Evolutionary conservation across 2,329 filamentous ascomycete genomes (phyloP), one percentile per base, ranked within the genome.

Genomic region (Colletotrichum truncatum): DNA sequence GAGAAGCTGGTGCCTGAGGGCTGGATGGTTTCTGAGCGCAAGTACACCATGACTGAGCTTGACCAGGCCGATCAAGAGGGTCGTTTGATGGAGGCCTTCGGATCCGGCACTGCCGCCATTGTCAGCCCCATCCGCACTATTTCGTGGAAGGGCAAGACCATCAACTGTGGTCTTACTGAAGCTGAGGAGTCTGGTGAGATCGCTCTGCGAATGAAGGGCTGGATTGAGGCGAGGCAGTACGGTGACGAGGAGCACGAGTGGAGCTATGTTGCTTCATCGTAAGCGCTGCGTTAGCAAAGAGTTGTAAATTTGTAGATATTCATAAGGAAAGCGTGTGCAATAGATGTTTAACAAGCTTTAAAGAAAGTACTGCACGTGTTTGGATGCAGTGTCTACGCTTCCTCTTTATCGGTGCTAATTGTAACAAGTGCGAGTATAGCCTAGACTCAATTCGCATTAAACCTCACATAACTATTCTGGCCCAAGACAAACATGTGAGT

Each of bases 181-280:
- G 84, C 88, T 49, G 87, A 97, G 79, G 95, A 99, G 83, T 94
- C 93, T 10, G 96, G 96, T 43, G 91, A 94, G 74, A 85, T 98
- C 73, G 91, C 96, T 9, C 81, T 89, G 73, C 88, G 87, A 79
- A 94, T 99, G 91, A 97, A 97, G 88, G 88, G 91, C 73, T 99
- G 96, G 96, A 98, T 99, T 68, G 94, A 97, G 83, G 91, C 83
- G 26, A 94, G 97, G 71, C 95, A 98, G 82, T 98, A 98, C 76
- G 96, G 96, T 68, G 94, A 98, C 69, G 92, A 95, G 79, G 88
- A 93, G 76, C 93, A 98, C 77, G 86, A 90, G 70, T 99, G 96
- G 96, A 98, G 94, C 85, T 90, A 89, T 72, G 71, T 82, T 56
- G 54, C 60, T 80, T 81, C 74, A 7, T 80, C 73, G 12, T 63